Base-by-base conservation (phyloP, 2,329 filamentous ascomycete species). In the Cercospora brassicicola region DNA sequence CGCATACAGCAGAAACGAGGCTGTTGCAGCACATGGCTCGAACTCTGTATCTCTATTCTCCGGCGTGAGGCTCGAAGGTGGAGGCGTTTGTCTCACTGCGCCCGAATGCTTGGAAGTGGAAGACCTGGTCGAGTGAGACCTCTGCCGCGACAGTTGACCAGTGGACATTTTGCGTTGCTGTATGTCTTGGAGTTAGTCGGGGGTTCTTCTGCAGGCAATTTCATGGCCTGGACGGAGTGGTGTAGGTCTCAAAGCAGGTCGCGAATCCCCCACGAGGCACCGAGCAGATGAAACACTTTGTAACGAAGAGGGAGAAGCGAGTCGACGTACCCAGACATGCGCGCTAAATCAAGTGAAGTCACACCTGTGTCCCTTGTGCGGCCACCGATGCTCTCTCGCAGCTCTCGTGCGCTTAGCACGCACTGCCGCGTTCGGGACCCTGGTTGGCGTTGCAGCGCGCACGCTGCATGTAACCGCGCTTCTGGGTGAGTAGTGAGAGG, bases 21-120 rank as follows among this genome's bases (percentile, higher is more conserved):
- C 92, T 4, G 95, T 98, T 31, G 95, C 93, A 18, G 93, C 93
- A 79, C 92, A 96, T 67, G 95, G 91, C 74, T 95, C 91, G 74
- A 97, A 93, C 69, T 89, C 81, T 69, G 81, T 79, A 62, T 85
- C 82, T 70, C 78, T 76, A 73, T 80, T 82, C 45, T 82, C 80
- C 4, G 82, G 82, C 5, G 82, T 83, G 59, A 82, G 76, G 63
- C 78, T 79, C 9, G 79, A 79, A 8, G 80, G 82, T 33, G 81
- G 82, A 45, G 81, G 82, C 20, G 72, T 76, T 31, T 70, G 71
- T 62, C 71, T 66, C 30, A 66, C 59, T 51, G 62, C 42, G n/a
- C 23, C 66, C 39, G 59, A 57, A n/a, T 56, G 53, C 13, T 65
- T 62, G n/a, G 61, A 66, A 59, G 63, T 60, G 59, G 61, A 63